Conservation (phyloP, 2,329 filamentous ascomycete species). For the Xenosphaeropsis pyriputrescens region DNA sequence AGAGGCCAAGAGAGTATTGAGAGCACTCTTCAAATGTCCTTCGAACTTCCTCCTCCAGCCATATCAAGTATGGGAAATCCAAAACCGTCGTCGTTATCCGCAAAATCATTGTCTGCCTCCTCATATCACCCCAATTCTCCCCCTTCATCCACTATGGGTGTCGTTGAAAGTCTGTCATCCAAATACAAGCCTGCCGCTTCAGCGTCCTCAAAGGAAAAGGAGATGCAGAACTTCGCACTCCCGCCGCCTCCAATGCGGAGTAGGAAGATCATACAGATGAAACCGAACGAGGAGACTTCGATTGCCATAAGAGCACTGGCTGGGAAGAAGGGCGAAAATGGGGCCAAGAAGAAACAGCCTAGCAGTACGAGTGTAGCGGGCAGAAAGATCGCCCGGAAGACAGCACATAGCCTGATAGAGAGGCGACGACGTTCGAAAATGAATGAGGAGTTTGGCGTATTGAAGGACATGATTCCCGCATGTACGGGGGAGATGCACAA, state of each 20-base stretch:
- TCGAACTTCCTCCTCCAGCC: slow-evolving; percentile 66
- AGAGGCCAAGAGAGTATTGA: slow-evolving; percentile 53
- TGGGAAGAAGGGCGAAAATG: slow-evolving; percentile 8
- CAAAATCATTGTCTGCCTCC: slow-evolving; percentile 29
- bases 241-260: slow-evolving; percentile 85
- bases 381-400: slow-evolving; percentile 91
- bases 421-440: slow-evolving; percentile 83
- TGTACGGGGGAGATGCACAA: slow-evolving; percentile 99
- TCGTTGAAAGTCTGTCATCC: slow-evolving; percentile 23
- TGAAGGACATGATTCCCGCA: slow-evolving; percentile 92
- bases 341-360: slow-evolving; percentile 60
- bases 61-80: slow-evolving; percentile 32
- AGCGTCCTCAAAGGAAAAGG: slow-evolving; percentile 9
- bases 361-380: slow-evolving; percentile 68
- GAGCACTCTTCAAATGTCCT: slow-evolving; percentile 50
- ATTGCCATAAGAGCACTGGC: slow-evolving; percentile 5
- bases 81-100: slow-evolving; percentile 28
- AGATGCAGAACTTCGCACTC: slow-evolving; percentile 54
- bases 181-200: slow-evolving; percentile 31
- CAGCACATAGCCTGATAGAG: slow-evolving; percentile 91
- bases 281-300: slow-evolving; percentile 33
- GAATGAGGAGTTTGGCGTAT: slow-evolving; percentile 91
- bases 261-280: slow-evolving; percentile 98
- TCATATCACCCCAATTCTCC: slow-evolving; percentile 31
- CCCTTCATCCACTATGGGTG: slow-evolving; percentile 22